A percentile compares a stretch with the other conserved stretches of the same genome.
Conservation (phyloP, 164 flowering plant species). For the Annona squamosa region DNA sequence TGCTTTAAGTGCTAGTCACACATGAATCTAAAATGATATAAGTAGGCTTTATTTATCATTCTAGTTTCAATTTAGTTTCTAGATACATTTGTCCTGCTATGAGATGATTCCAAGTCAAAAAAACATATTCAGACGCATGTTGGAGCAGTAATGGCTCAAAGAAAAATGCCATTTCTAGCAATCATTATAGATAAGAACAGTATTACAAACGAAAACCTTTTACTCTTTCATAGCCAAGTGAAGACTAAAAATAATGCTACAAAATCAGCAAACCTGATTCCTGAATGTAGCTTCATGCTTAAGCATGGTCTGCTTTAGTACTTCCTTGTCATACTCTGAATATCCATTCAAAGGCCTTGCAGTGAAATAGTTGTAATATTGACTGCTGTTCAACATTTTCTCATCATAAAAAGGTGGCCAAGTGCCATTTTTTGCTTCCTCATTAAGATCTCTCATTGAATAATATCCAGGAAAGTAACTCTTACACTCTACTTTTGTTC, state of each 20-base stretch:
- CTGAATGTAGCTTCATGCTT: slow-evolving; percentile 77
- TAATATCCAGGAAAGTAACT: slow-evolving; percentile 58
- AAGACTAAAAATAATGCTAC: background rate
- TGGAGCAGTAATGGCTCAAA: background rate
- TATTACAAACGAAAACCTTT: background rate
- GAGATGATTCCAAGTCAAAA: too few species aligned
- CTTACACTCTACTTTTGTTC: slow-evolving; percentile 70
- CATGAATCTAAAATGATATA: too few species aligned
- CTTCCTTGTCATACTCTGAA: slow-evolving; percentile 58
- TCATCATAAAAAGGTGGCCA: slow-evolving; percentile 65
- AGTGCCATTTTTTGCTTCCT: slow-evolving; percentile 50
- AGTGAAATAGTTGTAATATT: slow-evolving; percentile 38
- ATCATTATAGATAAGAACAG: background rate
- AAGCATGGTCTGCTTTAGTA: slow-evolving; percentile 70
- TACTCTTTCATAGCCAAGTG: background rate
- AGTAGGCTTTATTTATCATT: too few species aligned
- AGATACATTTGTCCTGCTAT: too few species aligned
- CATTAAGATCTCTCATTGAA: slow-evolving; percentile 76
- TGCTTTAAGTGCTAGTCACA: too few species aligned
- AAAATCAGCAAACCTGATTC: slow-evolving; percentile 52
- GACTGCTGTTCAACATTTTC: slow-evolving; percentile 41
- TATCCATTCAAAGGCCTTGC: slow-evolving; percentile 36
- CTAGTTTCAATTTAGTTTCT: too few species aligned
- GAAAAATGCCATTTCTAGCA: background rate
- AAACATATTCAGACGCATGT: background rate